Evolutionary conservation across 192 early-diverging fungal species (phyloP).

Genomic region (Podila epicladia): DNA sequence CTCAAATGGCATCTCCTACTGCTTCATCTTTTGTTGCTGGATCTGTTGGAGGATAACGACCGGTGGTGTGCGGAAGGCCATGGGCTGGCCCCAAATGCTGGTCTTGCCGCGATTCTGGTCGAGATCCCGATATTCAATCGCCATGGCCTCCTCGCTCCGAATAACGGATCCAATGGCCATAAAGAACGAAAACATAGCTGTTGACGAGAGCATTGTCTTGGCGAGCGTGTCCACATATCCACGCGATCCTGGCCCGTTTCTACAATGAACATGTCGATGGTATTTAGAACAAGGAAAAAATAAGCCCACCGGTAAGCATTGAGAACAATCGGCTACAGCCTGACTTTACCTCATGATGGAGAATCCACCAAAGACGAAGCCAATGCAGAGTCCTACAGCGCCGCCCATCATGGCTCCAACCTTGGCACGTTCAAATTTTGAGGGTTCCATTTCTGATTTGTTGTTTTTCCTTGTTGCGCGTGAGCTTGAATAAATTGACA

Average conservation of each 20-base stretch:
- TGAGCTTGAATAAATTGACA: background rate
- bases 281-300: background rate
- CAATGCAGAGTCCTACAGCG: conserved; percentile 70
- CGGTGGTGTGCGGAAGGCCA: conserved; percentile 39
- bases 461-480: background rate
- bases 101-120: conserved; percentile 33
- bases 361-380: conserved; percentile 66
- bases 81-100: conserved; percentile 14
- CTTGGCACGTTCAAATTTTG: conserved; percentile 67
- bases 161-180: conserved; percentile 72
- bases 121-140: conserved; percentile 40
- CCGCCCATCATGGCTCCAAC: conserved; percentile 73
- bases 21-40: background rate
- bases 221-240: conserved; percentile 79
- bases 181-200: conserved; percentile 85
- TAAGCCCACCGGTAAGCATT: background rate
- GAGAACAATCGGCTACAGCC: no score
- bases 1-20: background rate
- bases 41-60: conserved; percentile 43
- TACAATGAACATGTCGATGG: conserved; percentile 16
- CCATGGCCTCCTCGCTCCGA: conserved; percentile 54
- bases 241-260: conserved; percentile 75
- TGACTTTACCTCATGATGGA: conserved; percentile 56
- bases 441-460: conserved; percentile 56
- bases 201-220: conserved; percentile 77